Evolutionary conservation across 768 basidiomycete genomes (phyloP).

Genomic region (Atractiella rhizophila): DNA sequence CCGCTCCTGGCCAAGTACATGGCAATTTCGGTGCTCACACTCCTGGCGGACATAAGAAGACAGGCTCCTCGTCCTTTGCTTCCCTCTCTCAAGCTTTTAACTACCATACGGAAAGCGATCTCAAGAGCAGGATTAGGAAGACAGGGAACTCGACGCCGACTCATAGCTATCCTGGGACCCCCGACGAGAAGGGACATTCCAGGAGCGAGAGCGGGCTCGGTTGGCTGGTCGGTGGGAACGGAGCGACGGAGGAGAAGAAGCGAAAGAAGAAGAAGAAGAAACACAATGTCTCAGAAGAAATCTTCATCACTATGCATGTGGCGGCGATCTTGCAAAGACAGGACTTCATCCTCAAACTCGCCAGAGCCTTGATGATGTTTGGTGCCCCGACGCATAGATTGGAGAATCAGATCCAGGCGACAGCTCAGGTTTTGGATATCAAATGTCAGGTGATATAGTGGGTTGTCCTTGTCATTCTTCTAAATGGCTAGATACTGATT

Average conservation of each 20-base stretch:
- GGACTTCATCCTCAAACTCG: slow-evolving; percentile 28
- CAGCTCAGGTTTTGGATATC: slow-evolving; percentile 28
- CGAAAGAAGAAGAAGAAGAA: slow-evolving; percentile 21
- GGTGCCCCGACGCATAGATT: slow-evolving; percentile 29
- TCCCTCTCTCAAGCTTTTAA: too few relatives aligned
- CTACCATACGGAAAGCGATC: slow-evolving; percentile 7
- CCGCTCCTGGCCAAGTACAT: too few relatives aligned
- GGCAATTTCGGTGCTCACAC: too few relatives aligned
- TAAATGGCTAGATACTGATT: not conserved
- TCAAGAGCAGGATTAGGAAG: not conserved
- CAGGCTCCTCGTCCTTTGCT: too few relatives aligned
- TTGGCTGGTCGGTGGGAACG: too few relatives aligned
- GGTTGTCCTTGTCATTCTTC: not conserved
- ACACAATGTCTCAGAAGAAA: slow-evolving; percentile 3
- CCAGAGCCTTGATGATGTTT: slow-evolving; percentile 28
- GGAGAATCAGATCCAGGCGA: slow-evolving; percentile 28
- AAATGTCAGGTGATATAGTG: slow-evolving; percentile 23
- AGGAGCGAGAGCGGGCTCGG: slow-evolving; percentile 7
- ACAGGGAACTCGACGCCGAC: not conserved
- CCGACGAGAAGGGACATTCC: slow-evolving; percentile 9
- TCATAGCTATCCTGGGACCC: slow-evolving; percentile 20
- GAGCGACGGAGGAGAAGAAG: slow-evolving; percentile 6
- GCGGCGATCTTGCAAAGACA: slow-evolving; percentile 33
- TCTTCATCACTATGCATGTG: slow-evolving; percentile 29
- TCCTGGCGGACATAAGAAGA: too few relatives aligned